Conservation (phyloP, 139 green algal species). For the Tetradesmus obliquus region DNA sequence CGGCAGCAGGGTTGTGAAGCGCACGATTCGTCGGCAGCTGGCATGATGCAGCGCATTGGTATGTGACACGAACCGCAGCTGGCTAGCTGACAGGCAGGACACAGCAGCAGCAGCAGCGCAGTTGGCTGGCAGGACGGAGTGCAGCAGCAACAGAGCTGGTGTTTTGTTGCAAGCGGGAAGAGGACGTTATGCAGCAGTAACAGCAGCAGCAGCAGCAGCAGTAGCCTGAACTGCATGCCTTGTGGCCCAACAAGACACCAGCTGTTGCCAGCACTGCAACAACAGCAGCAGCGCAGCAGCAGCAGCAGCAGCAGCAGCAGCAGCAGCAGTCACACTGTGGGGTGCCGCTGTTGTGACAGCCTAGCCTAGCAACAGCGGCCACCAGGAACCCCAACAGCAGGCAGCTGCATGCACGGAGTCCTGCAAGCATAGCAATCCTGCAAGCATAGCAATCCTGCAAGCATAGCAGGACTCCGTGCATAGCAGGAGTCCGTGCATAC, state of each 20-base stretch:
- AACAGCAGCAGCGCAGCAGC: background rate
- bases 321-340: background rate
- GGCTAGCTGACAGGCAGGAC: background rate
- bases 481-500: no score
- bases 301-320: conserved; percentile 13
- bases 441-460: no score
- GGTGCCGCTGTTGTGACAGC: background rate
- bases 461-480: no score
- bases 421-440: no score
- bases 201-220: conserved; percentile 2
- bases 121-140: no score
- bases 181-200: background rate
- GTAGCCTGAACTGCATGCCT: background rate
- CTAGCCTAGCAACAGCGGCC: background rate
- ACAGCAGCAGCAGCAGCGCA: conserved; percentile 36
- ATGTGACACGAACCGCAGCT: background rate
- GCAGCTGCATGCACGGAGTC: background rate
- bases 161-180: background rate
- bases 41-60: background rate
- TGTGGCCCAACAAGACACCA: background rate
- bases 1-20: background rate
- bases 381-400: background rate
- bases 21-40: background rate
- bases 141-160: conserved; percentile 36
- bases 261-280: background rate